Base-by-base conservation (phyloP, 2,329 filamentous ascomycete genomes). In the Aspergillus niger region DNA sequence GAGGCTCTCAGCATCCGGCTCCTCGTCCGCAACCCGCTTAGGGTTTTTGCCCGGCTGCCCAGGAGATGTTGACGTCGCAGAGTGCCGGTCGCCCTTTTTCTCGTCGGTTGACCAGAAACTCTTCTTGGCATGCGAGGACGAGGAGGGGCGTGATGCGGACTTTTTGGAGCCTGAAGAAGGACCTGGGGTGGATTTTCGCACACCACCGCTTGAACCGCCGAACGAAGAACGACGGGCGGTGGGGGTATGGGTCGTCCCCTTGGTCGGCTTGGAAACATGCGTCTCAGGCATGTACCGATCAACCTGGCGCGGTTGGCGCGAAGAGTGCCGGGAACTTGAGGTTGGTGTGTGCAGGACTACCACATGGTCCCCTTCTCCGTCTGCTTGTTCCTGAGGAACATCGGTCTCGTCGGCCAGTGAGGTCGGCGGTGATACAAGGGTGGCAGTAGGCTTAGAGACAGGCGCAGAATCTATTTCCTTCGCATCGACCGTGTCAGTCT, bases 381-480 rank as follows among this genome's bases (percentile, higher is more conserved):
- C 62, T 13, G 67, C 67, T 59, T 75, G 68, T 3, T 75, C 72
- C 39, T 71, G 70, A 17, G 67, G 61, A 28, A 72, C 69, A 53
- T 78, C 77, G 57, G 70, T 72, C 59, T 79, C 77, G 56, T 79
- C 78, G 44, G 72, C 75, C 58, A 79, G 71, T 22, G 78, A 80
- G 24, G 76, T 79, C 13, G 78, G 79, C 20, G 79, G 79, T 2
- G 79, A 81, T 11, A 80, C 78, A 48, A 81, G 69, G 13, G 76
- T 75, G 43, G 72, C 72, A 20, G 72, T 69, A 5, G 76, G 72
- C 51, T 76, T 71, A 1, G 73, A 63, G 28, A 71, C 64, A 47
- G 70, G 67, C 24, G 70, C 48, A 3, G 72, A 54, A 20, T 68
- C 66, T 22, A 71, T 54, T 55, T 72, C 72, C 38, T 71, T 71